Base-by-base conservation (phyloP, 2,329 filamentous ascomycete genomes). In the Fusarium napiforme region DNA sequence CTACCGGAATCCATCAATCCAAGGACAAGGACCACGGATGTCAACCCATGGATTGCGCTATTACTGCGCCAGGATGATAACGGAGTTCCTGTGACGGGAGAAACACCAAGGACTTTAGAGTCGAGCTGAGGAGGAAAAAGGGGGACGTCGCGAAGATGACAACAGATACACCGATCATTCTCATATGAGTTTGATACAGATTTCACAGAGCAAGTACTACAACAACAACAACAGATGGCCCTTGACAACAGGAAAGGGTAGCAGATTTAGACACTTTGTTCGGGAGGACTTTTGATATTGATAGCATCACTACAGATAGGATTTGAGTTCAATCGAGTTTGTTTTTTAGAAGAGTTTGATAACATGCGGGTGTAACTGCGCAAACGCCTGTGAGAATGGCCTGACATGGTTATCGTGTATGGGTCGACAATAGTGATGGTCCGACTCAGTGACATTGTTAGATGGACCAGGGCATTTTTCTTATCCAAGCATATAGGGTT, bases 181-280 rank as follows among this genome's bases (percentile, higher is more conserved):
- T 53, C 60, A 73, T 71, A 64, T 58, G 42, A 56, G 64, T 60
- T 69, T 68, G 65, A 75, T 68, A 55, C 61, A 69, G 40, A 70
- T 45, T 68, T 60, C 69, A 71, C 70, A 74, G 40, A 73, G 62
- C 50, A 52, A 52, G 32, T 42, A 55, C 50, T 42, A 55, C 50
- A 60, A 58, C 46, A 75, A 52, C 39, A 75, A 53, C 34, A 74
- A 36, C 66, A 77, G 64, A 64, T 57, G 50, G 55, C 73, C 70
- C 72, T 74, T 78, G 67, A 71, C 52, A 64, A 75, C 70, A 74
- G 72, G 65, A 75, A 67, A 75, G 75, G 76, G 76, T 78, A 78
- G 76, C 76, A 78, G 76, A 78, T 69, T 76, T 76, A 76, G 45
- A 72, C 42, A 68, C 42, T 67, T 67, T 73, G 63, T 75, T 75